Base-by-base conservation (phyloP, 2,329 filamentous ascomycete species). In the Alternaria arbusti region DNA sequence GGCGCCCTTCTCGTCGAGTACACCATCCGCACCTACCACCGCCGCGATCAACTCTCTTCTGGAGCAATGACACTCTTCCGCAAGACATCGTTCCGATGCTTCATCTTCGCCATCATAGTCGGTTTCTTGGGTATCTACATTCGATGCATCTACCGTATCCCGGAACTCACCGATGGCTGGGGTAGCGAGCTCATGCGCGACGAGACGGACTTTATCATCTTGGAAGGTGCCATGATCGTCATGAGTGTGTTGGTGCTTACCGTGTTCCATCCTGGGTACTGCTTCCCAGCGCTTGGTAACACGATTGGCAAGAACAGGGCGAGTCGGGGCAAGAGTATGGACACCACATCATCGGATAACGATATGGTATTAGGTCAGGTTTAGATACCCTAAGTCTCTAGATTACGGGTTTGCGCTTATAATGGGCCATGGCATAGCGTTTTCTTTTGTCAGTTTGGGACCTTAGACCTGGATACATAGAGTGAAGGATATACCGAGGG, bases 161-260 rank as follows among this genome's bases (percentile, higher is more conserved):
- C 81, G 0, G 84, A 86, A 72, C 77, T 86, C 32, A 77, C 80
- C 20, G 79, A 79, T n/a, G 84, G 84, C 9, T 86, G 84, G 77
- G 66, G 75, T 12, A 81, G 80, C 63, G 63, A 76, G 22, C 67
- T 86, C 43, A 85, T 85, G 75, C 82, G 84, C 68, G 74, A 86
- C 43, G 80, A 87, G 71, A 61, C 74, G 3, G 78, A 81, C 17
- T 86, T 86, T 69, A 83, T 87, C 69, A 74, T 82, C 6, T 73
- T 87, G 4, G 85, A 87, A 65, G 85, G 85, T n/a, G 81, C 82
- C 5, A 86, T 87, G 84, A 84, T 88, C 54, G 77, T 78, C 4
- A 71, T 86, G 12, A 81, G 85, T 3, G 78, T 80, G n/a, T 59
- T 82, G 5, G 74, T 71, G 1, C 72, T 87, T 62, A 87, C 84